phyloP scores from a whole-genome alignment of 495 filamentous ascomycete genomes.

The Ramalina intermedia region DNA sequence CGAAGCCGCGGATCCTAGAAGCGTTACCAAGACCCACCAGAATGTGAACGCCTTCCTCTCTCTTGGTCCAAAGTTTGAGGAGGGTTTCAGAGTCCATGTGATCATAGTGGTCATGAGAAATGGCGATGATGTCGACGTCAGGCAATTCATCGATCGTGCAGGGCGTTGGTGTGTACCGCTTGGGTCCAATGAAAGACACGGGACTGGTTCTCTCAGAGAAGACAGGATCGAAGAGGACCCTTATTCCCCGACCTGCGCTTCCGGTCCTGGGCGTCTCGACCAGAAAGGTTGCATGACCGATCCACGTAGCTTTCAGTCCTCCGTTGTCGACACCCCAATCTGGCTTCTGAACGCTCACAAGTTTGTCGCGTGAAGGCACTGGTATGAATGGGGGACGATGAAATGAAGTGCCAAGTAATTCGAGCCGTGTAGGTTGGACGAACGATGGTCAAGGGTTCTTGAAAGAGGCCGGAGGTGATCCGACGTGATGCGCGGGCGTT shows the following conservation, averaged over 20 bases:
- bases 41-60: constrained; percentile 24
- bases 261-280: constrained; percentile 23
- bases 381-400: constrained; percentile 22
- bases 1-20: constrained; percentile 23
- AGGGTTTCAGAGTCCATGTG: constrained; percentile 33
- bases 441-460: constrained; percentile 41
- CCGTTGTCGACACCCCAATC: constrained; percentile 18
- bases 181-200: constrained; percentile 29
- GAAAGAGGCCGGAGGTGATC: constrained; percentile 25
- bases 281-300: constrained; percentile 38
- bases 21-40: constrained; percentile 29
- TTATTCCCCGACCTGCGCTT: constrained; percentile 19
- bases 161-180: constrained; percentile 34
- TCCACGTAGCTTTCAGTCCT: constrained; percentile 31
- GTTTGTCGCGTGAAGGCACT: constrained; percentile 20
- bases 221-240: constrained; percentile 38
- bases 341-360: constrained; percentile 21
- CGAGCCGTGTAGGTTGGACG: constrained; percentile 14
- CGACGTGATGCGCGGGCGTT: constrained; percentile 4
- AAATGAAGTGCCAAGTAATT: constrained; percentile 15
- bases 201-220: constrained; percentile 37
- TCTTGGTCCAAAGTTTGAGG: constrained; percentile 20
- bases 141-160: constrained; percentile 33
- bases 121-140: constrained; percentile 32
- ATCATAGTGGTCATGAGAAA: constrained; percentile 41